A percentile compares a stretch with the other conserved stretches of the same genome.
These are phyloP conservation scores for Phaseolus coccineus DNA, from an alignment of 331 rosid genomes.

Conservation along the genomic window DNA sequence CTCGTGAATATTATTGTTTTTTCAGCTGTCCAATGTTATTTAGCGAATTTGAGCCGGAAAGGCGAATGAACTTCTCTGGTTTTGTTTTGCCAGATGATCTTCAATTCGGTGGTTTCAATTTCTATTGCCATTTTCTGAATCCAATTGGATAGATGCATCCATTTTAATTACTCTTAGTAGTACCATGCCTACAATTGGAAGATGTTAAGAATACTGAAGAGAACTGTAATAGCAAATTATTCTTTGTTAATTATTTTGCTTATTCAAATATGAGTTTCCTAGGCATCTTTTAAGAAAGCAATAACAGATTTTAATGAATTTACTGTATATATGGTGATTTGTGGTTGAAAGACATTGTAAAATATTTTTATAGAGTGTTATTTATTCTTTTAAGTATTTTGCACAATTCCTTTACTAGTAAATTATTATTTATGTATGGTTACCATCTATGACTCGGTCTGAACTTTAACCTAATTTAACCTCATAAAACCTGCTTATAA, in stretches of 20 bases:
- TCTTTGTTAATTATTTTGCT: slow-evolving; percentile 12
- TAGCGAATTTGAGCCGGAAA: slow-evolving; percentile 21
- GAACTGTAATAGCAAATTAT: background rate
- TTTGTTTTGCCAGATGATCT: background rate
- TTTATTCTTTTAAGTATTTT: background rate
- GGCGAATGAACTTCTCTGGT: background rate
- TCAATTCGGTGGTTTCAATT: background rate
- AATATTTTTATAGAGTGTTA: background rate
- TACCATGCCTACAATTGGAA: slow-evolving; percentile 16
- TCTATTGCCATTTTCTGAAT: background rate
- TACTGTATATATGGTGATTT: too few species aligned
- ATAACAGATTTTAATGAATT: too few species aligned
- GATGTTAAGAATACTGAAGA: background rate
- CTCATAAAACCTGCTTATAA: too few species aligned
- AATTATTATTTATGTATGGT: background rate
- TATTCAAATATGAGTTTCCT: slow-evolving; percentile 8
- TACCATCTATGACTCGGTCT: background rate
- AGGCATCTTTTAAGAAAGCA: too few species aligned
- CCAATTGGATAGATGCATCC: background rate
- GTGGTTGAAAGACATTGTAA: too few species aligned
- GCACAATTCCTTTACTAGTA: slow-evolving; percentile 4
- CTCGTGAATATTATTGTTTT: background rate
- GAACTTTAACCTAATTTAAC: background rate
- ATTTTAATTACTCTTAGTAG: background rate
- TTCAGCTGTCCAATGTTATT: background rate